phyloP scores from a whole-genome alignment of 2,329 filamentous ascomycete genomes.

The Fonsecaea monophora region DNA sequence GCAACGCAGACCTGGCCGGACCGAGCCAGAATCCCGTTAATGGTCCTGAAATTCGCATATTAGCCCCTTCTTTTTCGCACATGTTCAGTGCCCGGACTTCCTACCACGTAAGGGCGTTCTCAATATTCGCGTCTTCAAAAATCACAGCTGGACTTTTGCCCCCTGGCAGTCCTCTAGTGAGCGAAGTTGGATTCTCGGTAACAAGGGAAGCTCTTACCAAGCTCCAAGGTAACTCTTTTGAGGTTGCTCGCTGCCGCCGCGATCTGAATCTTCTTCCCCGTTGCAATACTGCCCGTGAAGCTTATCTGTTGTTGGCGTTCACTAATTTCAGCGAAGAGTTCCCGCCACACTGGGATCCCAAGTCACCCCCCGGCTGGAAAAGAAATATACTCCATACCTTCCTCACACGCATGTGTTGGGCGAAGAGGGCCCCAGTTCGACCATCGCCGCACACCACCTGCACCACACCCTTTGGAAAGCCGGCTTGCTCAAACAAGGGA shows the following conservation, averaged over 20 bases:
- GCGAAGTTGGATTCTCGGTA: too few relatives aligned
- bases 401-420: slow-evolving; percentile 66
- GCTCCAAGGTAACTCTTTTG: slow-evolving; percentile 67
- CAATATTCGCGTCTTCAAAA: slow-evolving; percentile 54
- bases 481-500: slow-evolving; percentile 19
- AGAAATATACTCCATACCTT: slow-evolving; percentile 1
- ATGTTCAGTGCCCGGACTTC: slow-evolving; percentile 10
- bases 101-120: slow-evolving; percentile 46
- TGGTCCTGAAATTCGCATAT: slow-evolving; percentile 59
- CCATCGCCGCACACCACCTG: slow-evolving; percentile 67
- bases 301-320: slow-evolving; percentile 53
- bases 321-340: too few relatives aligned
- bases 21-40: slow-evolving; percentile 66
- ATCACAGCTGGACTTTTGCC: slow-evolving; percentile 54
- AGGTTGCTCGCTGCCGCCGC: slow-evolving; percentile 59
- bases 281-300: slow-evolving; percentile 68
- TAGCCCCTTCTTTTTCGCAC: not conserved
- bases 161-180: not conserved
- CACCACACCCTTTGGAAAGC: slow-evolving; percentile 65
- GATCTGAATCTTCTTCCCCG: slow-evolving; percentile 66
- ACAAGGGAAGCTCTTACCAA: slow-evolving; percentile 41
- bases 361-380: too few relatives aligned
- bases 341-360: too few relatives aligned
- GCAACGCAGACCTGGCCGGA: slow-evolving; percentile 70
- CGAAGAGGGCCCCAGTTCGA: slow-evolving; percentile 62